These are phyloP conservation scores for Marasmius oreades DNA, from an alignment of 1,284 basidiomycete genomes.

Conservation along the genomic window DNA sequence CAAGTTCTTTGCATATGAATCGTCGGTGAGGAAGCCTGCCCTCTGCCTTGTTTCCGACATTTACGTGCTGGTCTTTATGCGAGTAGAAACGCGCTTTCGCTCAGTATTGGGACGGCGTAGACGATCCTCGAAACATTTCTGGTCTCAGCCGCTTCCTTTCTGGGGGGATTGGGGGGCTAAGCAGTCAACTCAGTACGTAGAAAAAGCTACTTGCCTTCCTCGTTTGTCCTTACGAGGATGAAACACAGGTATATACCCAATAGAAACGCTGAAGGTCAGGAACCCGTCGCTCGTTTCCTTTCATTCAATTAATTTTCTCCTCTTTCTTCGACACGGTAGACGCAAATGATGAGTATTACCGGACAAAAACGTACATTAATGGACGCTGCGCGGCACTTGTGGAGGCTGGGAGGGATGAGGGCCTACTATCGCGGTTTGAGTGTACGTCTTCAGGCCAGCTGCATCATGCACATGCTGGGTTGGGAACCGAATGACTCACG, in stretches of 20 bases:
- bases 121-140: constrained; percentile 88
- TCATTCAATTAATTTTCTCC: constrained; percentile 8
- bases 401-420: constrained; percentile 78
- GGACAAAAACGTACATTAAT: constrained; percentile 60
- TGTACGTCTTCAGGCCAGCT: constrained; percentile 44
- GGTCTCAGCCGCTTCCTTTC: constrained; percentile 91
- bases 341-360: constrained; percentile 90
- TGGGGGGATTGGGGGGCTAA: constrained; percentile 93
- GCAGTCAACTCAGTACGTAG: constrained; percentile 82
- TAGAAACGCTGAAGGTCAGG: constrained; percentile 80
- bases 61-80: constrained; percentile 17
- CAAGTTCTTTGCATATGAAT: constrained; percentile 97
- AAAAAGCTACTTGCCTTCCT: constrained; percentile 7
- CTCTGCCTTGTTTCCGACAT: constrained; percentile 12
- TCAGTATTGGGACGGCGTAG: constrained; percentile 86
- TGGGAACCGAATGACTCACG: constrained; percentile 3
- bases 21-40: constrained; percentile 65
- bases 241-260: constrained; percentile 76
- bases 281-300: constrained; percentile 1
- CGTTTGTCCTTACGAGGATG: constrained; percentile 10
- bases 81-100: constrained; percentile 90
- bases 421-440: constrained; percentile 91
- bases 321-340: constrained; percentile 41
- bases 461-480: constrained; percentile 11
- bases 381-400: constrained; percentile 62